phyloP scores from a whole-genome alignment of 2,329 filamentous ascomycete species.

The Nemania abortiva region DNA sequence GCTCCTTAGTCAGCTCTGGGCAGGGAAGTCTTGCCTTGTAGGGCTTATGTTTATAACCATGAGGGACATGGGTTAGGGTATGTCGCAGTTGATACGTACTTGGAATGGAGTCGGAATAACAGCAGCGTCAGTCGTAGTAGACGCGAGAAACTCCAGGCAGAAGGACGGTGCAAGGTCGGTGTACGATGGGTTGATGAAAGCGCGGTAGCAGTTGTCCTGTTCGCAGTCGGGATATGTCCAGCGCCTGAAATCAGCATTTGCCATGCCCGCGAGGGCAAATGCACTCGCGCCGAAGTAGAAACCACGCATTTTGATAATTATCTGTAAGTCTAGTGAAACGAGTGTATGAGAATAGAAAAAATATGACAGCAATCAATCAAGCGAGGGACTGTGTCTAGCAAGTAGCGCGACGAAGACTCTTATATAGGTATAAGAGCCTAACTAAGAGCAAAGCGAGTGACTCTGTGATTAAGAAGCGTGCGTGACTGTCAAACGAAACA shows the following conservation, averaged over 20 bases:
- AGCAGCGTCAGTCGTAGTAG: slow-evolving; percentile 35
- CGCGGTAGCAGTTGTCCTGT: slow-evolving; percentile 35
- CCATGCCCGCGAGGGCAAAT: slow-evolving; percentile 42
- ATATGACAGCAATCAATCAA: slow-evolving; percentile 32
- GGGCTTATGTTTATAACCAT: neutral
- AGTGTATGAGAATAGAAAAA: slow-evolving; percentile 20
- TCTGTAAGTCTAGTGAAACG: slow-evolving; percentile 14
- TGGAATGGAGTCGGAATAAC: slow-evolving; percentile 37
- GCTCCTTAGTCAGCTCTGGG: slow-evolving; percentile 6
- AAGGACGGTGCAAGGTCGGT: slow-evolving; percentile 31
- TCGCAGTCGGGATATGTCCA: slow-evolving; percentile 33
- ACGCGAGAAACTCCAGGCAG: slow-evolving; percentile 37
- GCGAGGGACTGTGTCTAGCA: slow-evolving; percentile 27
- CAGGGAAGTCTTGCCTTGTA: neutral
- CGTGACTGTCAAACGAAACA: slow-evolving; percentile 30
- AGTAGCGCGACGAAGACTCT: slow-evolving; percentile 30
- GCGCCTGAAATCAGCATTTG: slow-evolving; percentile 38
- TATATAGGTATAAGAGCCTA: slow-evolving; percentile 36
- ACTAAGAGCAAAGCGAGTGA: slow-evolving; percentile 38
- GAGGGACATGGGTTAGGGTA: neutral
- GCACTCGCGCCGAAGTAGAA: slow-evolving; percentile 38
- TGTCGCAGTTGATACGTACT: slow-evolving; percentile 22
- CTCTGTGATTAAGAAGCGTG: slow-evolving; percentile 32
- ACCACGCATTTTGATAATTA: slow-evolving; percentile 40
- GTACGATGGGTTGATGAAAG: slow-evolving; percentile 29